Evolutionary conservation across 306 rosid genomes (phyloP).

Genomic region (Corylus avellana): DNA sequence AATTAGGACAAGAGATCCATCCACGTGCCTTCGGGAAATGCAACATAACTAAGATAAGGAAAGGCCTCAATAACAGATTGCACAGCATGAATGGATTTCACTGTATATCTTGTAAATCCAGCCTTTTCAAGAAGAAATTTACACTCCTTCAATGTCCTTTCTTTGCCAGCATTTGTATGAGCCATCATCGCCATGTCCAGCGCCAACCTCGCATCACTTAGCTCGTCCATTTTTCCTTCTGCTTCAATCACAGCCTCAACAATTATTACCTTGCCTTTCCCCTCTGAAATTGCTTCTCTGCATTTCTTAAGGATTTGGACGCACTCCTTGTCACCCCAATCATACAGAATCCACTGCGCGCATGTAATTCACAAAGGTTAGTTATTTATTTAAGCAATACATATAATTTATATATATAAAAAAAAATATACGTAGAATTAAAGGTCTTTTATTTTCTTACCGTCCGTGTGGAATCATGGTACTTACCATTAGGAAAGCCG

Average conservation of each 20-base stretch:
- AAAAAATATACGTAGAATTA: no score
- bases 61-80: conserved; percentile 52
- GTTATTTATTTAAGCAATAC: no score
- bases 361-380: no score
- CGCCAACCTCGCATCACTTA: conserved; percentile 48
- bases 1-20: not conserved
- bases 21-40: no score
- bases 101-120: conserved; percentile 41
- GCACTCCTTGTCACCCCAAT: conserved; percentile 63
- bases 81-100: conserved; percentile 37
- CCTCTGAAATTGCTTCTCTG: conserved; percentile 43
- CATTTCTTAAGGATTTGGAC: conserved; percentile 52
- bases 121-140: conserved; percentile 49
- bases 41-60: conserved; percentile 10
- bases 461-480: not conserved
- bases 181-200: conserved; percentile 69
- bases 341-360: conserved; percentile 55
- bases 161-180: conserved; percentile 51
- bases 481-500: conserved; percentile 55
- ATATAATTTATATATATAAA: no score
- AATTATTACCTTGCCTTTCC: conserved; percentile 59
- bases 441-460: no score
- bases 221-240: conserved; percentile 10
- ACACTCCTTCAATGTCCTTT: conserved; percentile 62
- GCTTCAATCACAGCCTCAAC: conserved; percentile 47